A percentile compares a stretch with the other conserved stretches of the same genome.
Evolutionary conservation across 768 basidiomycete genomes (phyloP).

Genomic region (Boletus subcaerulescens): DNA sequence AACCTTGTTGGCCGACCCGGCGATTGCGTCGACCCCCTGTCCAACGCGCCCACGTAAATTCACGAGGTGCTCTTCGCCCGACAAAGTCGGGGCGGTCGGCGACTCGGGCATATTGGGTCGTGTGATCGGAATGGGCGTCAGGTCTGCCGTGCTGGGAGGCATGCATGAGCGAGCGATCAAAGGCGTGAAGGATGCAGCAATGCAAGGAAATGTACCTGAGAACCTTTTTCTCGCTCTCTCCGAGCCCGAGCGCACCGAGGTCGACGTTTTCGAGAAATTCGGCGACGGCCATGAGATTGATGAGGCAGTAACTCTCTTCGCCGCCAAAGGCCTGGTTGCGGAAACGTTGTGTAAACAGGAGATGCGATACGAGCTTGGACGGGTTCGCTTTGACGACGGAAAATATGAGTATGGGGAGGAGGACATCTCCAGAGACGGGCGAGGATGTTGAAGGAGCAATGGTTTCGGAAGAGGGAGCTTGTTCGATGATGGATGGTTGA

Average conservation of each 20-base stretch:
- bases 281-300: conserved; percentile 92
- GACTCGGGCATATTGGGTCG: conserved; percentile 48
- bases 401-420: conserved; percentile 91
- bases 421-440: conserved; percentile 80
- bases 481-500: background rate
- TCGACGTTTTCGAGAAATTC: conserved; percentile 97
- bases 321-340: conserved; percentile 37
- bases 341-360: conserved; percentile 37
- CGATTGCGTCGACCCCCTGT: conserved; percentile 75
- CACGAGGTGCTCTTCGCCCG: conserved; percentile 48
- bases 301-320: conserved; percentile 89
- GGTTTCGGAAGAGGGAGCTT: conserved; percentile 11
- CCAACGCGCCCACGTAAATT: conserved; percentile 73
- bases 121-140: conserved; percentile 76
- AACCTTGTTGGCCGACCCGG: conserved; percentile 77
- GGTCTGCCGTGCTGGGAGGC: conserved; percentile 60
- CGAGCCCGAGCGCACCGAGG: conserved; percentile 64
- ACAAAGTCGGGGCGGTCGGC: conserved; percentile 34
- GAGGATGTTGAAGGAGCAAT: conserved; percentile 30
- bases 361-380: conserved; percentile 59
- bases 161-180: background rate
- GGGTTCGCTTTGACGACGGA: conserved; percentile 94
- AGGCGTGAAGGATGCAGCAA: background rate
- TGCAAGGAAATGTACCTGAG: conserved; percentile 45
- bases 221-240: conserved; percentile 53